Evolutionary conservation across 768 basidiomycete genomes (phyloP).

Genomic region (Psilocybe cyanescens): DNA sequence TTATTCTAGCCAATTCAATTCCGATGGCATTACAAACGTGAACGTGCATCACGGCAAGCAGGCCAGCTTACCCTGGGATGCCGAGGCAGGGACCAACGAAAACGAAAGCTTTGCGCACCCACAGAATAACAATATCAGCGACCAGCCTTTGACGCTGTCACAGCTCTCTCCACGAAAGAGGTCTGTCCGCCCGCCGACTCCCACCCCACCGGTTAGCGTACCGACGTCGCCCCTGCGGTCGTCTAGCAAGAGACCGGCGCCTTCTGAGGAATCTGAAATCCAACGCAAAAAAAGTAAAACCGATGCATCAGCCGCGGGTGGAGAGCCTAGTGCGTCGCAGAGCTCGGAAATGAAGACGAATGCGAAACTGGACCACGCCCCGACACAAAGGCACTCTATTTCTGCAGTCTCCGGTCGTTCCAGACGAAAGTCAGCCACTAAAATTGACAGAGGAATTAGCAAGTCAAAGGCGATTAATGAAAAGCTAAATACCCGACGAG

Average conservation of each 20-base stretch:
- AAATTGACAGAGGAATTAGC: slow-evolving; percentile 10
- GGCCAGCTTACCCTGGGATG: slow-evolving; percentile 13
- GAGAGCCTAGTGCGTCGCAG: neutral
- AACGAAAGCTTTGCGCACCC: neutral
- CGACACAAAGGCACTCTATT: slow-evolving; percentile 4
- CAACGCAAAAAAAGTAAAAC: slow-evolving; percentile 19
- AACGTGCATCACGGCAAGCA: slow-evolving; percentile 3
- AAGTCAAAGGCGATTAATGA: slow-evolving; percentile 9
- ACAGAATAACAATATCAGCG: slow-evolving; percentile 12
- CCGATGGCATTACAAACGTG: slow-evolving; percentile 3
- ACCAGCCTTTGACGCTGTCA: slow-evolving; percentile 23
- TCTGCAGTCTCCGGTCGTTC: slow-evolving; percentile 2
- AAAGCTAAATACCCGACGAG: slow-evolving; percentile 7
- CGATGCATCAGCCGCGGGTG: slow-evolving; percentile 9
- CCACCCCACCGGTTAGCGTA: slow-evolving; percentile 21
- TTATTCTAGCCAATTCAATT: slow-evolving; percentile 9
- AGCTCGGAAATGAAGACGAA: neutral
- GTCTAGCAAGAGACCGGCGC: slow-evolving; percentile 51
- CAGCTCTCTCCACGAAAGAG: slow-evolving; percentile 27
- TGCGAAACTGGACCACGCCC: slow-evolving; percentile 5
- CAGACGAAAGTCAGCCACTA: neutral
- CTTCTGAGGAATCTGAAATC: slow-evolving; percentile 19
- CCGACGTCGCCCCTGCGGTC: slow-evolving; percentile 43
- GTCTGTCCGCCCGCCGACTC: slow-evolving; percentile 2
- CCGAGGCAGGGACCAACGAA: slow-evolving; percentile 12